Percentiles rank a stretch among this genome's conserved stretches.
phyloP scores from a whole-genome alignment of 805 yeast species.

The Metschnikowia cerradonensis region DNA sequence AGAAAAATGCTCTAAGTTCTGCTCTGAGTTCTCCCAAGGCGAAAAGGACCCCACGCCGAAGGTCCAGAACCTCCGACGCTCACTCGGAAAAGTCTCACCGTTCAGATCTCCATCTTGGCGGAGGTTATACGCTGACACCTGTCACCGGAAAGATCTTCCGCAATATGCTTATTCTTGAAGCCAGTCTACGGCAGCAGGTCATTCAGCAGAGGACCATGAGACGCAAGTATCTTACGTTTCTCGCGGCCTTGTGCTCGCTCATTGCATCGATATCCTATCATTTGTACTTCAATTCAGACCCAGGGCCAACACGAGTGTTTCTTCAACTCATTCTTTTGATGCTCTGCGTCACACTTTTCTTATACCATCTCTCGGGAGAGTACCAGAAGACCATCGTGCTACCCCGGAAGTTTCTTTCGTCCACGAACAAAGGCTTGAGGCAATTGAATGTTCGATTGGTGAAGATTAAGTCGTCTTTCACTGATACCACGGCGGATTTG shows the following conservation, averaged over 20 bases:
- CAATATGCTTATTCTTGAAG: constrained; percentile 80
- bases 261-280: constrained; percentile 39
- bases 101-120: constrained; percentile 13
- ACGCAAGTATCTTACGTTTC: constrained; percentile 55
- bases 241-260: constrained; percentile 36
- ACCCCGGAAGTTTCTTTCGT: constrained; percentile 72
- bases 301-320: constrained; percentile 27
- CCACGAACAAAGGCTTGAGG: constrained; percentile 86
- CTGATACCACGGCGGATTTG: constrained; percentile 32
- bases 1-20: background rate
- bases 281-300: constrained; percentile 27
- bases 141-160: constrained; percentile 73
- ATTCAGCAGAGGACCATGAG: constrained; percentile 65
- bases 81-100: constrained; percentile 15
- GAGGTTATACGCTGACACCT: constrained; percentile 25
- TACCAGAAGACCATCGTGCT: constrained; percentile 78
- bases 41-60: constrained; percentile 12
- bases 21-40: constrained; percentile 8
- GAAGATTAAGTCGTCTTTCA: constrained; percentile 44
- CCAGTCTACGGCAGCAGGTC: constrained; percentile 77
- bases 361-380: constrained; percentile 87
- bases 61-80: constrained; percentile 15
- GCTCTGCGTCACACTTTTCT: constrained; percentile 59
- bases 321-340: constrained; percentile 58
- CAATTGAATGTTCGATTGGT: constrained; percentile 78